phyloP scores from a whole-genome alignment of 2,329 filamentous ascomycete species.

The Helminthosporium solani region DNA sequence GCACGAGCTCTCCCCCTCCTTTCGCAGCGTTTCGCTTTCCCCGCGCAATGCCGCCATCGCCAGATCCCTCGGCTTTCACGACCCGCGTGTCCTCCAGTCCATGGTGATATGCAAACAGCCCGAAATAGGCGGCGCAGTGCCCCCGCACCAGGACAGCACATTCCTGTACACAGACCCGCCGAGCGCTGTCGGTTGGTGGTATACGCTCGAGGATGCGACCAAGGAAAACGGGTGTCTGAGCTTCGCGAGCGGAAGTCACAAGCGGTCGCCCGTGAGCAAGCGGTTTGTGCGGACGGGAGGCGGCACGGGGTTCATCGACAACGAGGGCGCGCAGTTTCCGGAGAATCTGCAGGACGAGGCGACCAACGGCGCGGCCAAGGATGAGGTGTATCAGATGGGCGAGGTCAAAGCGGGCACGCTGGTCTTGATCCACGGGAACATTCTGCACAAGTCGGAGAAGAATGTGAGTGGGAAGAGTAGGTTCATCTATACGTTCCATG shows the following conservation, averaged over 20 bases:
- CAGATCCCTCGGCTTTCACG: slow-evolving; percentile 67
- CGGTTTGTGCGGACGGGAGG: slow-evolving; percentile 68
- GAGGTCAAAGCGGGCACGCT: slow-evolving; percentile 90
- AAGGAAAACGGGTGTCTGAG: slow-evolving; percentile 83
- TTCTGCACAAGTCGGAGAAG: slow-evolving; percentile 93
- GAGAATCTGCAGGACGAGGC: slow-evolving; percentile 37
- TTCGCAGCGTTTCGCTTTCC: slow-evolving; percentile 56
- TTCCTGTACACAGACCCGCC: slow-evolving; percentile 91
- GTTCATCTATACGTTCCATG: slow-evolving; percentile 96
- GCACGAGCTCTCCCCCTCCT: slow-evolving; percentile 49
- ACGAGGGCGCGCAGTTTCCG: slow-evolving; percentile 66
- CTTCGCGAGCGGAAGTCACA: slow-evolving; percentile 81
- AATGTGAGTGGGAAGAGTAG: slow-evolving; percentile 83
- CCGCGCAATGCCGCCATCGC: slow-evolving; percentile 64
- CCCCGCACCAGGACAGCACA: slow-evolving; percentile 86
- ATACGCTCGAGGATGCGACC: slow-evolving; percentile 90
- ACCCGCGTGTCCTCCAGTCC: slow-evolving; percentile 80
- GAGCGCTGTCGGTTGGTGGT: slow-evolving; percentile 93
- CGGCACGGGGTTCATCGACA: slow-evolving; percentile 58
- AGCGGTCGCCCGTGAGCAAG: slow-evolving; percentile 66
- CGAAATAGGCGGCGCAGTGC: slow-evolving; percentile 89
- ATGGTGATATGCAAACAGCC: slow-evolving; percentile 99
- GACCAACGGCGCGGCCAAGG: slow-evolving; percentile 40
- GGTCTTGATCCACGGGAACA: slow-evolving; percentile 92
- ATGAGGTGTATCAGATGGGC: slow-evolving; percentile 68